Base-by-base conservation (phyloP, 2,329 filamentous ascomycete genomes). In the Xylariaceae sp. region DNA sequence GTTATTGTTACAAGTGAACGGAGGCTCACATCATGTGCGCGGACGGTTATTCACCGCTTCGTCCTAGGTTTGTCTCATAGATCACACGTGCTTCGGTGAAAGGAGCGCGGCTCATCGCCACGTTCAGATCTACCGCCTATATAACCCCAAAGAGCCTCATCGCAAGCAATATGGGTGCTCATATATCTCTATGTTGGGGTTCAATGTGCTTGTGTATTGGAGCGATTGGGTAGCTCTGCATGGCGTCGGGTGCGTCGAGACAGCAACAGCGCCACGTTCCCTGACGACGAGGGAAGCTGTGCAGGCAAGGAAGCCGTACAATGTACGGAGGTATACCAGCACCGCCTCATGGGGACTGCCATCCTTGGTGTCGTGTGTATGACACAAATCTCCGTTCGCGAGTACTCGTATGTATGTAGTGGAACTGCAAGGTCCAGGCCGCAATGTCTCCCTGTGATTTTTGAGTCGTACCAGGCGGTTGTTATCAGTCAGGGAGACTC, bases 201-300 rank as follows among this genome's bases (percentile, higher is more conserved):
- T 42, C 51, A 53, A 59, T 17, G 30, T 50, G 23, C 45, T 37
- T 15, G 11, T 17, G 39, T 15, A 34, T 44, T 15, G 55, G 35
- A 15, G 42, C 53, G 39, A 44, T 63, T 57, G 59, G 61, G 61
- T 39, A 63, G 39, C 54, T 55, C 10, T 57, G 54, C 61, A 59
- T 63, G 17, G n/a, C 44, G 42, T 59, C 50, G 30, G 49, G 50
- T 51, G 53, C 11, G 4, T 42, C 3, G 11, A 51, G 15, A 51
- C 35, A 30, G 51, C 37, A 55, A 58, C 52, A 59, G 59, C 58
- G 61, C 61, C 61, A 63, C 61, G 61, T 63, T 37, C 55, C 30
- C 39, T 2, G 48, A 49, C 35, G 39, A 48, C 15, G 15, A 45
- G 35, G 30, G 18, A 42, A 58, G 17, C 34, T 55, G 42, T 52